Base-by-base conservation (phyloP, 1,284 basidiomycete genomes). In the Sparassis latifolia region DNA sequence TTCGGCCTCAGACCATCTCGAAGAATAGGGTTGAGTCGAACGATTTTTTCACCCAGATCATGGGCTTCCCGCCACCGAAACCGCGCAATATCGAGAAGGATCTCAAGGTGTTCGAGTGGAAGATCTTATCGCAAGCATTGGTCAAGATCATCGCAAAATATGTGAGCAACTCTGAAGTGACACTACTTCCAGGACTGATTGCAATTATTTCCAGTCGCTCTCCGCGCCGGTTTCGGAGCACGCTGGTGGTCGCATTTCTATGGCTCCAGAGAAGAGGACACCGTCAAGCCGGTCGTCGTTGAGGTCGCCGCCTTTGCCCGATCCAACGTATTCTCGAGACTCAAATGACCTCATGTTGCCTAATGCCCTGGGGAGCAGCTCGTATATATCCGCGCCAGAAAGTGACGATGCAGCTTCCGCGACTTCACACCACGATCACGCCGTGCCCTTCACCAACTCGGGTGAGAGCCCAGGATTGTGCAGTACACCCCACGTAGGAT, bases 41-140 rank as follows among this genome's bases (percentile, higher is more conserved):
- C 61, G 76, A 78, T 29, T 93, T 97, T 70, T 98, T 97, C 76
- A 86, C 90, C 69, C 79, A 84, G 57, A 94, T 98, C 71, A 97
- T 98, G 95, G 84, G 89, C 51, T 96, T 97, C 63, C 90, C 92
- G 0, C 83, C 89, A 50, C 95, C 95, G 2, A 94, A 92, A 67
- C 95, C 95, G 4, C 78, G 96, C 48, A 95, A 96, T 67, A 98
- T 98, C 55, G 95, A 97, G 68, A 97, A 98, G 76, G 93, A 97
- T 62, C 80, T 98, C 65, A 98, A 98, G 70, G 93, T 97, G 2
- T 98, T 98, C 64, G 84, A 87, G n/a, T 98, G 95, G 95, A 79
- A 78, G 42, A 74, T 84, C 45, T 76, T 98, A 9, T 79, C 78
- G 4, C 79, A 84, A 53, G 92, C 93, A 0, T 69, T 98, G 52